Evolutionary conservation across 768 basidiomycete genomes (phyloP).

Genomic region (Leccinum subtestaceum): DNA sequence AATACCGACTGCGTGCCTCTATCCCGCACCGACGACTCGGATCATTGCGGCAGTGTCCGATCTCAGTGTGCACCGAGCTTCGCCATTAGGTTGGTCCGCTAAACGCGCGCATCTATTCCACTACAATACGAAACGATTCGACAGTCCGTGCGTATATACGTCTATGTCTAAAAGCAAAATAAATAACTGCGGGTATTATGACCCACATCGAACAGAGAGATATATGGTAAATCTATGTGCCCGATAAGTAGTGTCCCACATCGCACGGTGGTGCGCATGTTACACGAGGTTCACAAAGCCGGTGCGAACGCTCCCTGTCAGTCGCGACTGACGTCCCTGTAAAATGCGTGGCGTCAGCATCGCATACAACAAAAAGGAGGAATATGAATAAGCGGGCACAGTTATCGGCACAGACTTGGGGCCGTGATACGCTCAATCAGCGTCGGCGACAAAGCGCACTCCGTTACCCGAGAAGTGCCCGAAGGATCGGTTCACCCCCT

Average conservation of each 20-base stretch:
- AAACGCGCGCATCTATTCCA: neutral
- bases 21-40: too few relatives aligned
- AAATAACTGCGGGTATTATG: neutral
- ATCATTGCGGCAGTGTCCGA: too few relatives aligned
- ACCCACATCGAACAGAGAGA: neutral
- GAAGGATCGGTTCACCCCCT: neutral
- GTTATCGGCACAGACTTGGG: neutral
- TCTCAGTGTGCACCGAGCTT: too few relatives aligned
- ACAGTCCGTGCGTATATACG: neutral
- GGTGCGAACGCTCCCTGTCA: constrained; percentile 8
- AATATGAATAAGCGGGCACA: neutral
- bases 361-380: neutral
- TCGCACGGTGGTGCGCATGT: constrained; percentile 20
- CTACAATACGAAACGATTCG: neutral
- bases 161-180: neutral
- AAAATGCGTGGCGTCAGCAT: constrained; percentile 12
- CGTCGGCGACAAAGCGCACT: constrained; percentile 1
- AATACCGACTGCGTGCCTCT: too few relatives aligned
- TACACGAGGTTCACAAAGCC: neutral
- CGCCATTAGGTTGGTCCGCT: neutral
- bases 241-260: neutral
- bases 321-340: constrained; percentile 36
- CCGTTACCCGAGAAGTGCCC: neutral
- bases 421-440: constrained; percentile 14
- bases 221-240: neutral